phyloP scores from a whole-genome alignment of 2,329 filamentous ascomycete genomes.

The Aureobasidium sp. region DNA sequence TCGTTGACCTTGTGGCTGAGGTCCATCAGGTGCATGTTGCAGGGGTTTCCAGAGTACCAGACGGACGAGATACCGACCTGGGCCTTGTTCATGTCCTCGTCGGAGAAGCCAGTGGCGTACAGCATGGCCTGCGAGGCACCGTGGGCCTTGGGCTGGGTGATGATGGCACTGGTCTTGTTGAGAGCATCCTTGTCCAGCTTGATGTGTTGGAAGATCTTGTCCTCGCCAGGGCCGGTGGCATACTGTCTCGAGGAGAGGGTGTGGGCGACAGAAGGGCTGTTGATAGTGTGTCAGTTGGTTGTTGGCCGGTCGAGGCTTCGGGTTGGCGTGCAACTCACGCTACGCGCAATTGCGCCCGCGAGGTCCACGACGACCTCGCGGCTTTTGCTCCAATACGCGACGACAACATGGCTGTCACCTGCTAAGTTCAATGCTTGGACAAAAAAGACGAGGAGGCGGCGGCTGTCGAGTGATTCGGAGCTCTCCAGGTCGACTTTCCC shows the following conservation, averaged over 20 bases:
- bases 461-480: neutral
- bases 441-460: neutral
- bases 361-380: slow-evolving; percentile 1
- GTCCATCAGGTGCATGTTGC: slow-evolving; percentile 97
- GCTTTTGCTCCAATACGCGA: slow-evolving; percentile 13
- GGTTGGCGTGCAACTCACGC: neutral
- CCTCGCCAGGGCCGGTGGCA: slow-evolving; percentile 11
- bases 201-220: slow-evolving; percentile 12
- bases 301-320: neutral
- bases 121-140: slow-evolving; percentile 98
- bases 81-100: slow-evolving; percentile 87
- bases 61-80: slow-evolving; percentile 97
- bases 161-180: slow-evolving; percentile 74
- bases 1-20: slow-evolving; percentile 71
- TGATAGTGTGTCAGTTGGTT: neutral
- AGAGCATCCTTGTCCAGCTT: slow-evolving; percentile 33
- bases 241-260: slow-evolving; percentile 4
- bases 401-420: slow-evolving; percentile 13
- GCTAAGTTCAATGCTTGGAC: slow-evolving; percentile 3
- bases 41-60: slow-evolving; percentile 97
- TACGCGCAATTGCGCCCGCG: slow-evolving; percentile 7
- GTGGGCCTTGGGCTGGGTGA: slow-evolving; percentile 97
- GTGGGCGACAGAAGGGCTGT: neutral
- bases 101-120: slow-evolving; percentile 82
- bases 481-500: slow-evolving; percentile 13